Evolutionary conservation across 2,329 filamentous ascomycete genomes (phyloP).

Genomic region (Colletotrichum sp.): DNA sequence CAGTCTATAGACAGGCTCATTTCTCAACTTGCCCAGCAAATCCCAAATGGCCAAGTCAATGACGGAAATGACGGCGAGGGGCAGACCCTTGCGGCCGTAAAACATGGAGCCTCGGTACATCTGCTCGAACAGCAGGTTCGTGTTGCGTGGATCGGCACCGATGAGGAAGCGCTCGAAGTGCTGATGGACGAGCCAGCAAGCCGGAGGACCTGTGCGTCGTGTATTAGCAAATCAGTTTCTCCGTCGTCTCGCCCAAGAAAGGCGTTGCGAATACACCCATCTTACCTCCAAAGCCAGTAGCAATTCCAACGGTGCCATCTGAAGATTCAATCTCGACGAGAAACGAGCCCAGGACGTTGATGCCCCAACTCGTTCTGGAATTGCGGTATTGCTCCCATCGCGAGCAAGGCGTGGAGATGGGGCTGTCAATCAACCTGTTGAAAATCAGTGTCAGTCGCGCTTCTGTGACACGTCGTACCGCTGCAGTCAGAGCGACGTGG

Average conservation of each 20-base stretch:
- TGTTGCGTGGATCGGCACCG: conserved; percentile 87
- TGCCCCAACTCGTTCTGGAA: conserved; percentile 91
- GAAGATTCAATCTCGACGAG: conserved; percentile 87
- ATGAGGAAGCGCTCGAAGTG: conserved; percentile 93
- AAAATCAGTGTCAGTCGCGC: conserved; percentile 39
- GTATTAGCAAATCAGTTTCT: not conserved
- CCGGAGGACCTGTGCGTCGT: conserved; percentile 69
- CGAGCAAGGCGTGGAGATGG: conserved; percentile 92
- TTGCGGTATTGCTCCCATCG: conserved; percentile 87
- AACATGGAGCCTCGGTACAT: conserved; percentile 98
- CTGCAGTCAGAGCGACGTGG: not conserved
- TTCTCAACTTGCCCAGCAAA: conserved; percentile 86
- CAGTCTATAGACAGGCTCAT: conserved; percentile 92
- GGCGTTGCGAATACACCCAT: not conserved
- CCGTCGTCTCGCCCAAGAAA: not conserved
- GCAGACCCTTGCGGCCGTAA: conserved; percentile 91
- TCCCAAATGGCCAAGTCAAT: conserved; percentile 95
- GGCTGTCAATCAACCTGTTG: conserved; percentile 84
- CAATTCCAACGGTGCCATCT: conserved; percentile 92
- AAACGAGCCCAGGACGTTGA: conserved; percentile 93
- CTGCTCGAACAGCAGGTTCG: conserved; percentile 91
- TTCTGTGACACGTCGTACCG: not conserved
- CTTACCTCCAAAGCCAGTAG: conserved; percentile 86
- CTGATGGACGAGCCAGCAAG: conserved; percentile 91
- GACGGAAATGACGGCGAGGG: conserved; percentile 89